Percentiles rank a stretch among this genome's conserved stretches.
phyloP scores from a whole-genome alignment of 2,329 filamentous ascomycete species.

The Neonectria sp. region DNA sequence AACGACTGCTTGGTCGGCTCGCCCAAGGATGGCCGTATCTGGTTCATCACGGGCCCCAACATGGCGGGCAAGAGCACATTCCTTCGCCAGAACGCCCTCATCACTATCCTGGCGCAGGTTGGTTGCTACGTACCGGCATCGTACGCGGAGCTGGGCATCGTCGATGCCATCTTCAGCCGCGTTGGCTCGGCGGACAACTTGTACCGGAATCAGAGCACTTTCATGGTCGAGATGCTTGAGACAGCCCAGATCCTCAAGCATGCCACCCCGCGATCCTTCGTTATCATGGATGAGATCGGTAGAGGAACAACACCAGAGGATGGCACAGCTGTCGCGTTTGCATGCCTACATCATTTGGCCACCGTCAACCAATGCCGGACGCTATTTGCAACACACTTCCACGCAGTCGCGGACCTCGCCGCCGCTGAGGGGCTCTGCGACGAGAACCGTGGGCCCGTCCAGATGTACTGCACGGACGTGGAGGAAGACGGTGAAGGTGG shows the following conservation, averaged over 20 bases:
- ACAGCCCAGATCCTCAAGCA: conserved; percentile 90
- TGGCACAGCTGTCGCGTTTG: conserved; percentile 90
- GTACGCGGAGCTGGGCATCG: conserved; percentile 87
- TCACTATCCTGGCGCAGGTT: conserved; percentile 92
- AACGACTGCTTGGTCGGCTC: conserved; percentile 90
- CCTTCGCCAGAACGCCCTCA: conserved; percentile 93
- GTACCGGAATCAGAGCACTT: conserved; percentile 95
- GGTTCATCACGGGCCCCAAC: conserved; percentile 88
- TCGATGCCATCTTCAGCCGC: conserved; percentile 96
- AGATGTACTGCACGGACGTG: conserved; percentile 91
- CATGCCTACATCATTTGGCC: conserved; percentile 87
- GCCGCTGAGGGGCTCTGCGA: conserved; percentile 62
- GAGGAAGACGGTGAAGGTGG: conserved; percentile 78
- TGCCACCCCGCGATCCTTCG: conserved; percentile 88
- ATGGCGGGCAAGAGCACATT: conserved; percentile 99
- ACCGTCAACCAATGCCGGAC: conserved; percentile 83
- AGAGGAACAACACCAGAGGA: conserved; percentile 95
- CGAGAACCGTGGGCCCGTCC: conserved; percentile 63
- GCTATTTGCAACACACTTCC: conserved; percentile 97
- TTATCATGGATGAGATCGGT: conserved; percentile 99
- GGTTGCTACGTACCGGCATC: conserved; percentile 94
- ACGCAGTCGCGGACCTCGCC: conserved; percentile 85
- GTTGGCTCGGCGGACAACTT: conserved; percentile 95
- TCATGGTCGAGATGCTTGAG: conserved; percentile 99
- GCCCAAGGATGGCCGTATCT: conserved; percentile 73